Conservation (phyloP, 176 grass and related monocot species). For the Eragrostis curvula region DNA sequence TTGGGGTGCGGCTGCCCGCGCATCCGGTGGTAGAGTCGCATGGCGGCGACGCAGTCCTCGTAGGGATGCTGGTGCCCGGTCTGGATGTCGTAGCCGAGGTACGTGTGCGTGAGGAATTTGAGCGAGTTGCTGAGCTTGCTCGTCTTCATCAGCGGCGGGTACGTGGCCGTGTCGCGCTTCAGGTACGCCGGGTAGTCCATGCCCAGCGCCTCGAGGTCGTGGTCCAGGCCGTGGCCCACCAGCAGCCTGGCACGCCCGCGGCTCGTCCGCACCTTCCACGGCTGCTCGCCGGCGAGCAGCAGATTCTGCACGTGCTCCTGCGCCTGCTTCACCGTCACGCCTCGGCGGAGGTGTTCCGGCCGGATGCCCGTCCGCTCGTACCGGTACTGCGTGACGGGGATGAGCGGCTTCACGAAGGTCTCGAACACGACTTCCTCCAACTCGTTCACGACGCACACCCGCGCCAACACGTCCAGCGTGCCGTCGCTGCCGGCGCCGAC, state of each 20-base stretch:
- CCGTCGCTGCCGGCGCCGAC: slow-evolving; percentile 84
- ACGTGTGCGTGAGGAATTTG: slow-evolving; percentile 63
- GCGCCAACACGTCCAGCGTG: slow-evolving; percentile 62
- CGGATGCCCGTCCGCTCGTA: slow-evolving; percentile 76
- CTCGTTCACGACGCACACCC: slow-evolving; percentile 80
- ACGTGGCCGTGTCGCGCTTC: slow-evolving; percentile 76
- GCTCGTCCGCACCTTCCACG: slow-evolving; percentile 57
- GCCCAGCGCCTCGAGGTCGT: slow-evolving; percentile 68
- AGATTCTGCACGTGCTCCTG: slow-evolving; percentile 51
- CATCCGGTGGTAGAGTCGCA: slow-evolving; percentile 73
- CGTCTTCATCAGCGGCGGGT: slow-evolving; percentile 94
- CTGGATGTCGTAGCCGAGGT: slow-evolving; percentile 67
- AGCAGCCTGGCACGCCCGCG: slow-evolving; percentile 48
- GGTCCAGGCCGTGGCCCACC: slow-evolving; percentile 74
- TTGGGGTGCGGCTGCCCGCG: slow-evolving; percentile 33
- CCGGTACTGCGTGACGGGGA: slow-evolving; percentile 79
- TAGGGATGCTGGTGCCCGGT: slow-evolving; percentile 54
- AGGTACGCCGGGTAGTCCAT: slow-evolving; percentile 65
- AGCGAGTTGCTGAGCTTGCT: slow-evolving; percentile 88
- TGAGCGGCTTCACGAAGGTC: slow-evolving; percentile 60
- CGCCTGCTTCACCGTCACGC: slow-evolving; percentile 53
- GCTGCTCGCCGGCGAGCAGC: slow-evolving; percentile 62
- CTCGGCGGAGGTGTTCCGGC: slow-evolving; percentile 62
- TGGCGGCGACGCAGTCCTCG: slow-evolving; percentile 69
- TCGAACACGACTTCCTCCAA: slow-evolving; percentile 57